phyloP scores from a whole-genome alignment of 2,329 filamentous ascomycete species.

The Arthrobotrys sinensis region DNA sequence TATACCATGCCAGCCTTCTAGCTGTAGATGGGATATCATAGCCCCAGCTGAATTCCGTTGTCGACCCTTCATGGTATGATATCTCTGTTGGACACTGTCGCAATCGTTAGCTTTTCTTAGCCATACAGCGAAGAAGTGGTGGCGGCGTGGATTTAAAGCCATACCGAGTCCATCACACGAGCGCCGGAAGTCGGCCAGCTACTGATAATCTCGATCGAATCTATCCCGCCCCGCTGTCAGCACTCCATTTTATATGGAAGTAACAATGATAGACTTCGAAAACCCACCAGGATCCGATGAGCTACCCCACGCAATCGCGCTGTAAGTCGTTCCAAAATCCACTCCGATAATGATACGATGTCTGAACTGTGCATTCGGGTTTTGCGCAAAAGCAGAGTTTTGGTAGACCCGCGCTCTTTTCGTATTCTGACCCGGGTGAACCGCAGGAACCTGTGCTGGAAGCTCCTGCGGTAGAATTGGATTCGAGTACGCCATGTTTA shows the following conservation, averaged over 20 bases:
- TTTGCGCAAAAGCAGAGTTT: conserved; percentile 41
- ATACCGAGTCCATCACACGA: conserved; percentile 61
- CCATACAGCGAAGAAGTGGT: neutral
- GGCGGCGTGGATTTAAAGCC: neutral
- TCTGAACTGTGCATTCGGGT: conserved; percentile 47
- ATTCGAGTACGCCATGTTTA: conserved; percentile 49
- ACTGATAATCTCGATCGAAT: conserved; percentile 62
- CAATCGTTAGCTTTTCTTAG: conserved; percentile 13
- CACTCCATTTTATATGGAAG: neutral
- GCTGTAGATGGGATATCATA: conserved; percentile 62
- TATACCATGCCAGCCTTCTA: conserved; percentile 61
- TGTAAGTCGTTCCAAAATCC: conserved; percentile 63
- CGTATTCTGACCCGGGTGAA: conserved; percentile 8
- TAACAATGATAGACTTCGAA: neutral
- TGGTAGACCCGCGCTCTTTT: conserved; percentile 39
- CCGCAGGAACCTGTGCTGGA: conserved; percentile 43
- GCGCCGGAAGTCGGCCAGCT: conserved; percentile 62
- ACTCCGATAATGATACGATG: conserved; percentile 62
- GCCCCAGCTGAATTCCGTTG: conserved; percentile 61
- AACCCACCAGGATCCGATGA: conserved; percentile 58
- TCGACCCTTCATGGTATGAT: conserved; percentile 61
- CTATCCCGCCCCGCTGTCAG: conserved; percentile 14
- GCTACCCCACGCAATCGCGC: conserved; percentile 62
- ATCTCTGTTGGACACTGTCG: conserved; percentile 61
- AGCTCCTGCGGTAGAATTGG: conserved; percentile 44